phyloP scores from a whole-genome alignment of 306 rosid genomes.

The Pterocarpus santalinus region DNA sequence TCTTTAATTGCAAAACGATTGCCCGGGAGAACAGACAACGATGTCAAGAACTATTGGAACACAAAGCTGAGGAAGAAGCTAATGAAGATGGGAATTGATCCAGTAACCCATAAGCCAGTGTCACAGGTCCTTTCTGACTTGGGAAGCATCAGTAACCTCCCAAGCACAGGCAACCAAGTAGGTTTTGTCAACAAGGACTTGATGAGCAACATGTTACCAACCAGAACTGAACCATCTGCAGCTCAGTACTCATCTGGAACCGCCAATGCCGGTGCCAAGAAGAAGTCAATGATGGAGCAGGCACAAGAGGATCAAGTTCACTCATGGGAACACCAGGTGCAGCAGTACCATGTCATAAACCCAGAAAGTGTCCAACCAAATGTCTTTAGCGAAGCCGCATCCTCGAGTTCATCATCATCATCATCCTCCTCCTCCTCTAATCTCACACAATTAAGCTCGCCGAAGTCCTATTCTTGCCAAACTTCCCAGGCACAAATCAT shows the following conservation, averaged over 20 bases:
- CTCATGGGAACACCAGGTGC: slow-evolving; percentile 48
- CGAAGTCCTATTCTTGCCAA: slow-evolving; percentile 51
- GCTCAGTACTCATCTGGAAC: slow-evolving; percentile 2
- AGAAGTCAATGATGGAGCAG: slow-evolving; percentile 44
- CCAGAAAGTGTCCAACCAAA: slow-evolving; percentile 55
- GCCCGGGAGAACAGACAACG: slow-evolving; percentile 97
- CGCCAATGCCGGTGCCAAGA: slow-evolving; percentile 38
- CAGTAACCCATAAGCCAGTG: slow-evolving; percentile 85
- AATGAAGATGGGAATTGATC: slow-evolving; percentile 88
- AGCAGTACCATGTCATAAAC: slow-evolving; percentile 54
- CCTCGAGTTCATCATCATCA: slow-evolving; percentile 78
- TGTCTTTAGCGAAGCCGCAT: slow-evolving; percentile 67
- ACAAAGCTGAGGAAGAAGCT: slow-evolving; percentile 94
- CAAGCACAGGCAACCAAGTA: slow-evolving; percentile 45
- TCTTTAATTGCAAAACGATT: slow-evolving; percentile 80
- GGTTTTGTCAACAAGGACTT: slow-evolving; percentile 42
- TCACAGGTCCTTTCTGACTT: slow-evolving; percentile 82
- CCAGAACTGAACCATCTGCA: slow-evolving; percentile 49
- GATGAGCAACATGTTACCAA: slow-evolving; percentile 34
- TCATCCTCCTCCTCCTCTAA: slow-evolving; percentile 76
- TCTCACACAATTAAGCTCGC: slow-evolving; percentile 56
- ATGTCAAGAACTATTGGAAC: slow-evolving; percentile 97
- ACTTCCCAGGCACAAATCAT: slow-evolving; percentile 48
- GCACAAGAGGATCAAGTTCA: slow-evolving; percentile 45
- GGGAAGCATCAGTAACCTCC: slow-evolving; percentile 69